Evolutionary conservation across 1,139 yeast genomes (phyloP).

Genomic region (Spathaspora jeffriesii): DNA sequence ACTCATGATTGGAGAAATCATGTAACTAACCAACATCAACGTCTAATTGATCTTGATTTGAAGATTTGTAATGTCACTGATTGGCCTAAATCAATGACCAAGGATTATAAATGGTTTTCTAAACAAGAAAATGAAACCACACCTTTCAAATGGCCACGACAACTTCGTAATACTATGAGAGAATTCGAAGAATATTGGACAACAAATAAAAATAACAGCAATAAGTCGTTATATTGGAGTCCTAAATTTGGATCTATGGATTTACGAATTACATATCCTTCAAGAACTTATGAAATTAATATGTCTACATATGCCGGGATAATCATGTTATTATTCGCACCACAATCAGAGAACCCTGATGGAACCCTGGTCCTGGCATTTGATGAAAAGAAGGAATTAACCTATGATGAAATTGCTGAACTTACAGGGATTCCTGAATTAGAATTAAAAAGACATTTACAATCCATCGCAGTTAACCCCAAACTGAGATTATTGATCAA

Average conservation of each 20-base stretch:
- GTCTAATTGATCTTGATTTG: slow-evolving; percentile 44
- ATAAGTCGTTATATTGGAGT: slow-evolving; percentile 81
- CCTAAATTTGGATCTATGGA: slow-evolving; percentile 84
- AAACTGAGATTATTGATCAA: slow-evolving; percentile 72
- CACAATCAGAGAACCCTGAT: slow-evolving; percentile 48
- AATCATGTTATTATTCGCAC: slow-evolving; percentile 71
- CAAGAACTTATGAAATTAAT: slow-evolving; percentile 74
- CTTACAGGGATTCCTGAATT: slow-evolving; percentile 71
- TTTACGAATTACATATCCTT: slow-evolving; percentile 64
- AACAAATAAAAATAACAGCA: slow-evolving; percentile 61
- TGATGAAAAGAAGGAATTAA: slow-evolving; percentile 36
- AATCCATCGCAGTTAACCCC: slow-evolving; percentile 86
- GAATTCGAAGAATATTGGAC: slow-evolving; percentile 47
- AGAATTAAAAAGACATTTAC: slow-evolving; percentile 77
- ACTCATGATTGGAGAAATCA: slow-evolving; percentile 51
- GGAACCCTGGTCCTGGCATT: slow-evolving; percentile 38
- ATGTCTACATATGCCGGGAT: slow-evolving; percentile 82
- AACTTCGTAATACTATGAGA: slow-evolving; percentile 35
- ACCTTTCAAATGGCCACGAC: slow-evolving; percentile 51
- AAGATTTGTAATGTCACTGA: slow-evolving; percentile 55
- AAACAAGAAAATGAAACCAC: slow-evolving; percentile 32
- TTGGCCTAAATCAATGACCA: slow-evolving; percentile 54
- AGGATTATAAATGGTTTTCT: slow-evolving; percentile 54
- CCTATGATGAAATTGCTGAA: slow-evolving; percentile 62
- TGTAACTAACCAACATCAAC: slow-evolving; percentile 18